These are phyloP conservation scores for Lepraria neglecta DNA, from an alignment of 495 filamentous ascomycete genomes.

Conservation along the genomic window DNA sequence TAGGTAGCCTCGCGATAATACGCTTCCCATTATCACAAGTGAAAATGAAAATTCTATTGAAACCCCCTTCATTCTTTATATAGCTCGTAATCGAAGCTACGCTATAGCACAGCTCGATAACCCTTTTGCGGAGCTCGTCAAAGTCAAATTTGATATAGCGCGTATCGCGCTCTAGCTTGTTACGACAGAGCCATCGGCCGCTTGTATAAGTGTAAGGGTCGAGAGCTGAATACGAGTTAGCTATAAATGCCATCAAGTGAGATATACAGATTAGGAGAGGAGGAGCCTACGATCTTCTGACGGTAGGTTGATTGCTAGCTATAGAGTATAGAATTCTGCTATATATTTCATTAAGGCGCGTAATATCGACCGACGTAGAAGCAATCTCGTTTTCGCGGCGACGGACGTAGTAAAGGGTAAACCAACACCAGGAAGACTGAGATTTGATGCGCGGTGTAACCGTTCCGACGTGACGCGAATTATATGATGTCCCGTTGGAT, in stretches of 20 bases:
- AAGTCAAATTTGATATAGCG: conserved; percentile 40
- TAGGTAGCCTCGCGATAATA: conserved; percentile 38
- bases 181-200: conserved; percentile 41
- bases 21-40: conserved; percentile 34
- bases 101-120: conserved; percentile 29
- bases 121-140: conserved; percentile 32
- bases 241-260: neutral
- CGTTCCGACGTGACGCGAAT: too few relatives aligned
- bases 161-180: conserved; percentile 36
- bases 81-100: conserved; percentile 24
- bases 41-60: conserved; percentile 42
- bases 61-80: conserved; percentile 41
- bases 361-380: neutral
- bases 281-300: conserved; percentile 1
- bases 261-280: neutral
- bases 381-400: too few relatives aligned
- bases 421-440: too few relatives aligned
- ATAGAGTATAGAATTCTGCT: neutral
- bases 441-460: too few relatives aligned
- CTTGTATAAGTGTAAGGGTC: conserved; percentile 38
- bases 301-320: neutral
- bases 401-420: too few relatives aligned
- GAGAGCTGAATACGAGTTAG: conserved; percentile 17
- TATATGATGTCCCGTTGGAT: too few relatives aligned
- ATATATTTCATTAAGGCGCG: neutral